A percentile compares a stretch with the other conserved stretches of the same genome.
Conservation (phyloP, 345 rosid genomes). For the Populus alba region DNA sequence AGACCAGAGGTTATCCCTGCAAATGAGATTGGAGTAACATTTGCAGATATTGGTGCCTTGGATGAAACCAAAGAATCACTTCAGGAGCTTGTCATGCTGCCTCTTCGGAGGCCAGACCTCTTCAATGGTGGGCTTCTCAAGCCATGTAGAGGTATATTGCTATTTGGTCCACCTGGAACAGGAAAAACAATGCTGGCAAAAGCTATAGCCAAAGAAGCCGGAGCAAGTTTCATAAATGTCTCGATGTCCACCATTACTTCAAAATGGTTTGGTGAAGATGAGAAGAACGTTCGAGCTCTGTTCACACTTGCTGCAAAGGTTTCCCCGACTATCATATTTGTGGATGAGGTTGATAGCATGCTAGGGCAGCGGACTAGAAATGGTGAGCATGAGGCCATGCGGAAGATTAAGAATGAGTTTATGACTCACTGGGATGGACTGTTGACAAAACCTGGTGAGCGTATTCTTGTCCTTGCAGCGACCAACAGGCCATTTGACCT, state of each 20-base stretch:
- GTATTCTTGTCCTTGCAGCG: constrained; percentile 96
- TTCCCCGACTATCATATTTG: constrained; percentile 91
- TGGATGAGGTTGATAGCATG: constrained; percentile 99
- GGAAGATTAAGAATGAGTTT: constrained; percentile 95
- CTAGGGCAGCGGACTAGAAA: constrained; percentile 93
- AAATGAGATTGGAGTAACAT: constrained; percentile 90
- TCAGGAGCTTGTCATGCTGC: constrained; percentile 98
- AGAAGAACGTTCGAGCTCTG: constrained; percentile 87
- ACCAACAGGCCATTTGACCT: constrained; percentile 99
- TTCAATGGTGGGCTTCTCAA: constrained; percentile 95
- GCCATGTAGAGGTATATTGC: constrained; percentile 93
- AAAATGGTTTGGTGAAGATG: constrained; percentile 99
- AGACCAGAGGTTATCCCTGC: constrained; percentile 99
- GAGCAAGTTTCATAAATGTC: constrained; percentile 98
- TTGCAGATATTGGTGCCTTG: constrained; percentile 87
- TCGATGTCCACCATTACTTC: constrained; percentile 99
- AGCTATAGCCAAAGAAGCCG: constrained; percentile 98
- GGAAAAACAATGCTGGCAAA: constrained; percentile 99
- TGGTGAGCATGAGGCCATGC: constrained; percentile 99
- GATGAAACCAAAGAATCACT: constrained; percentile 91
- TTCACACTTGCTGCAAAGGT: constrained; percentile 94
- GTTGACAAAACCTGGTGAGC: constrained; percentile 75
- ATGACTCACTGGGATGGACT: constrained; percentile 99
- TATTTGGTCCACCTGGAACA: constrained; percentile 98
- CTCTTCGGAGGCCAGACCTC: constrained; percentile 91